These are phyloP conservation scores for Heliamphora exappendiculata DNA, from an alignment of 148 eudicot species.

Conservation along the genomic window DNA sequence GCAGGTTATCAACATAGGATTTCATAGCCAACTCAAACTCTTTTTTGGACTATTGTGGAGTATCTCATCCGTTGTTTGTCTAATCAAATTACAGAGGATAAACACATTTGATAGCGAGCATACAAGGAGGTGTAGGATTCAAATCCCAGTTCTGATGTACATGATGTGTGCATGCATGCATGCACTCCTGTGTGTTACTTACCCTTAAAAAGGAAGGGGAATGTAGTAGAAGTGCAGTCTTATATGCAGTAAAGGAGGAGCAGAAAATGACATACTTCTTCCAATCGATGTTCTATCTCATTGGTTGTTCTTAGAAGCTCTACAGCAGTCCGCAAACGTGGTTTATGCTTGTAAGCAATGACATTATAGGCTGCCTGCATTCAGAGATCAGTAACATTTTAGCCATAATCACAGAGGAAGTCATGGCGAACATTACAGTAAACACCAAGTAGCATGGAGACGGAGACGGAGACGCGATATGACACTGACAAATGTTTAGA, in stretches of 20 bases:
- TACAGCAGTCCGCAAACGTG: slow-evolving; percentile 74
- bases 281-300: slow-evolving; percentile 57
- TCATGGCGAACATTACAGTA: neutral
- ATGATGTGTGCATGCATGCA: neutral
- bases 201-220: neutral
- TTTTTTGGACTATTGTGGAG: too few species aligned
- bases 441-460: too few species aligned
- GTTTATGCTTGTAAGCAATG: slow-evolving; percentile 68
- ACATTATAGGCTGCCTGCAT: slow-evolving; percentile 69
- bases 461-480: too few species aligned
- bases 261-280: slow-evolving; percentile 43
- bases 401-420: neutral
- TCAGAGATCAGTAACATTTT: slow-evolving; percentile 6
- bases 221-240: neutral
- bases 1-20: too few species aligned
- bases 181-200: neutral
- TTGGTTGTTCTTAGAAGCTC: slow-evolving; percentile 72
- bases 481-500: too few species aligned
- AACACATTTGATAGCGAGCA: neutral
- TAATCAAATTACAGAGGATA: too few species aligned
- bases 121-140: neutral
- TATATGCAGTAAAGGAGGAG: neutral
- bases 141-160: neutral
- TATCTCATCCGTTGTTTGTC: too few species aligned
- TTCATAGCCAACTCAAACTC: too few species aligned